phyloP scores from a whole-genome alignment of 176 grass and related monocot genomes.

The Eremochloa ophiuroides region DNA sequence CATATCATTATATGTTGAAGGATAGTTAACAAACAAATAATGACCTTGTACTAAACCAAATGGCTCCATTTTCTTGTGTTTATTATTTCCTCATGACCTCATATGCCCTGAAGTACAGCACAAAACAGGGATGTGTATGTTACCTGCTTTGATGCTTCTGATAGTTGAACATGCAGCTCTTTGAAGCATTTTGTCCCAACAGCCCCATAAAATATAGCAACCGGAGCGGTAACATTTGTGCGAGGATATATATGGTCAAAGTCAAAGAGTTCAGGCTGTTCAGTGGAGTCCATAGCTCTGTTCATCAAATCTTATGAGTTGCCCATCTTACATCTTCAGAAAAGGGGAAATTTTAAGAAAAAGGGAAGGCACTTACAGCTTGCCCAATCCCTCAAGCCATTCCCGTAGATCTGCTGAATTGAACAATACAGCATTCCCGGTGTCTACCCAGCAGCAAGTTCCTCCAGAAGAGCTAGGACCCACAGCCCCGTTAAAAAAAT shows the following conservation, averaged over 20 bases:
- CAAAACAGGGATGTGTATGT: slow-evolving; percentile 3
- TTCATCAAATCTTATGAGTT: slow-evolving; percentile 40
- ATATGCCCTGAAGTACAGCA: not conserved
- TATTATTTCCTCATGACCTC: not conserved
- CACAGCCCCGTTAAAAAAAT: slow-evolving; percentile 14
- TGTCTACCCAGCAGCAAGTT: slow-evolving; percentile 95
- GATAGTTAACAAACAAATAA: slow-evolving; percentile 5
- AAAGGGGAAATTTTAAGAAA: slow-evolving; percentile 6
- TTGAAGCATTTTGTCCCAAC: slow-evolving; percentile 94
- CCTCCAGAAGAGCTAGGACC: slow-evolving; percentile 37
- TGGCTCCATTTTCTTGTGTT: not conserved
- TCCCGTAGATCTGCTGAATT: slow-evolving; percentile 51
- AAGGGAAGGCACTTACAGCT: slow-evolving; percentile 44
- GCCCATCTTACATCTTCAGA: slow-evolving; percentile 8
- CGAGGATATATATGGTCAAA: slow-evolving; percentile 86
- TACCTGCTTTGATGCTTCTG: slow-evolving; percentile 85
- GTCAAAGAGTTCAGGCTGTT: slow-evolving; percentile 81
- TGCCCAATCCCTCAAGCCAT: slow-evolving; percentile 63
- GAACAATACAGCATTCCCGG: slow-evolving; percentile 59
- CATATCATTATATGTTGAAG: not conserved
- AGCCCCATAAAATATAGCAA: slow-evolving; percentile 88
- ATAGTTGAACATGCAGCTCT: slow-evolving; percentile 73
- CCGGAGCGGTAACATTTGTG: slow-evolving; percentile 50
- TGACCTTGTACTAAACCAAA: not conserved
- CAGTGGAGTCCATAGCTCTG: slow-evolving; percentile 46